These are phyloP conservation scores for Quercus agrifolia DNA, from an alignment of 306 rosid genomes.

Conservation along the genomic window DNA sequence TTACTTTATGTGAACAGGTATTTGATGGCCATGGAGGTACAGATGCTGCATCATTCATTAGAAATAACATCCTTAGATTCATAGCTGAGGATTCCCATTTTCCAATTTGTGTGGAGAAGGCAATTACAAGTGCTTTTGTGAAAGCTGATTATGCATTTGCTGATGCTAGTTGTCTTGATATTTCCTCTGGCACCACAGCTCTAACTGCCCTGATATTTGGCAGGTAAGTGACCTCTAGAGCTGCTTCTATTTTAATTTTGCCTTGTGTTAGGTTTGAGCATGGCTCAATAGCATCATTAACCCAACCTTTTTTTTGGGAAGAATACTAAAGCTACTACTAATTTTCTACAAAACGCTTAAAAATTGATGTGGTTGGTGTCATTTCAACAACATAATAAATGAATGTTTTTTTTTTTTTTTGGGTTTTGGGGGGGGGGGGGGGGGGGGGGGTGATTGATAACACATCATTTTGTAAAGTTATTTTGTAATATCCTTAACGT, in stretches of 20 bases:
- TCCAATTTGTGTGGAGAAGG: slow-evolving; percentile 53
- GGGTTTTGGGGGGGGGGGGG: too few relatives aligned
- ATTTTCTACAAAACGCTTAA: too few relatives aligned
- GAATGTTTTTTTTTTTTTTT: too few relatives aligned
- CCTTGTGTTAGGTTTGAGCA: background rate
- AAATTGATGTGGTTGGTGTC: too few relatives aligned
- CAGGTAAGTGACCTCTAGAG: slow-evolving; percentile 38
- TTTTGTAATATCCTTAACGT: too few relatives aligned
- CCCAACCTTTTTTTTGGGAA: too few relatives aligned
- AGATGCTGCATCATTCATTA: slow-evolving; percentile 68
- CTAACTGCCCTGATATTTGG: slow-evolving; percentile 62
- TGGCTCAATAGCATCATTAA: too few relatives aligned
- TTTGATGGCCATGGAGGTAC: slow-evolving; percentile 89
- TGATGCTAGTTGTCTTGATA: slow-evolving; percentile 67
- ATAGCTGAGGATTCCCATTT: slow-evolving; percentile 66
- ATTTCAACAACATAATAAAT: too few relatives aligned
- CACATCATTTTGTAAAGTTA: too few relatives aligned
- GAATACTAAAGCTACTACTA: too few relatives aligned
- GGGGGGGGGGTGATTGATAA: too few relatives aligned
- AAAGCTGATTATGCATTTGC: slow-evolving; percentile 83
- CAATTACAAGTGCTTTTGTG: slow-evolving; percentile 64
- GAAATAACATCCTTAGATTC: slow-evolving; percentile 66
- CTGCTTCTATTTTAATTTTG: background rate
- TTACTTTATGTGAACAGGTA: slow-evolving; percentile 42
- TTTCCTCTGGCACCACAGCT: slow-evolving; percentile 86